Percentiles rank a stretch among this genome's conserved stretches.
phyloP scores from a whole-genome alignment of 1,284 basidiomycete species.

The Schizophyllum amplum region DNA sequence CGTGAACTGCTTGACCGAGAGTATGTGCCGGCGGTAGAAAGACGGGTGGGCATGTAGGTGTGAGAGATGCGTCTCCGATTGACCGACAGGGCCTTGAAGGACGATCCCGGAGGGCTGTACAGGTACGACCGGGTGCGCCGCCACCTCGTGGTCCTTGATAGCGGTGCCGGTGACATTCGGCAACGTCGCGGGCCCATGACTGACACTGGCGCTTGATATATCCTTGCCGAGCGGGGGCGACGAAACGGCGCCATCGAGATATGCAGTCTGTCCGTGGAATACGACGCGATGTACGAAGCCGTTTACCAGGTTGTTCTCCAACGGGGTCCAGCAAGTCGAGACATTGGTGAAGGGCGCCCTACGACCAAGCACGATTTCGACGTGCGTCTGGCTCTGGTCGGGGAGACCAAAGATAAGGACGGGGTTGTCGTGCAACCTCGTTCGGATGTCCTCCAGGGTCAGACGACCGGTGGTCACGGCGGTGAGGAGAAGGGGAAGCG shows the following conservation, averaged over 20 bases:
- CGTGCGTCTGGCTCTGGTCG: constrained; percentile 80
- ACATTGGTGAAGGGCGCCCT: constrained; percentile 50
- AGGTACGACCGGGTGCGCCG: constrained; percentile 16
- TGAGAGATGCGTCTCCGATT: constrained; percentile 24
- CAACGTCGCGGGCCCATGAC: constrained; percentile 30
- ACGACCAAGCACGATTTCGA: constrained; percentile 89
- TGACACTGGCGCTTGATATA: constrained; percentile 63
- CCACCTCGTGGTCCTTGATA: constrained; percentile 20
- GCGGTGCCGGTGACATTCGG: constrained; percentile 11
- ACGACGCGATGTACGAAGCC: constrained; percentile 90
- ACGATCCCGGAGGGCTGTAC: constrained; percentile 17
- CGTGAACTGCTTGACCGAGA: constrained; percentile 91
- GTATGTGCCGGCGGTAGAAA: constrained; percentile 84
- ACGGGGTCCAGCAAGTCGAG: constrained; percentile 74
- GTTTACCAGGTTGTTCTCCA: constrained; percentile 57
- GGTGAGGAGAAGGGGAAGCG: constrained; percentile 81
- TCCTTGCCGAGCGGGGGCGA: constrained; percentile 68
- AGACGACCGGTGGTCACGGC: constrained; percentile 80
- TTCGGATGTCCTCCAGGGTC: constrained; percentile 77
- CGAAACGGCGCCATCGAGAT: constrained; percentile 82
- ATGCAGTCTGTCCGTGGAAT: constrained; percentile 86
- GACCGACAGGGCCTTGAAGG: constrained; percentile 22
- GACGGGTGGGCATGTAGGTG: constrained; percentile 42
- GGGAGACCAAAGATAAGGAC: constrained; percentile 87
- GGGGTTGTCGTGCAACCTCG: constrained; percentile 86